These are phyloP conservation scores for Fusarium lateritium DNA, from an alignment of 2,329 filamentous ascomycete genomes.

Conservation along the genomic window DNA sequence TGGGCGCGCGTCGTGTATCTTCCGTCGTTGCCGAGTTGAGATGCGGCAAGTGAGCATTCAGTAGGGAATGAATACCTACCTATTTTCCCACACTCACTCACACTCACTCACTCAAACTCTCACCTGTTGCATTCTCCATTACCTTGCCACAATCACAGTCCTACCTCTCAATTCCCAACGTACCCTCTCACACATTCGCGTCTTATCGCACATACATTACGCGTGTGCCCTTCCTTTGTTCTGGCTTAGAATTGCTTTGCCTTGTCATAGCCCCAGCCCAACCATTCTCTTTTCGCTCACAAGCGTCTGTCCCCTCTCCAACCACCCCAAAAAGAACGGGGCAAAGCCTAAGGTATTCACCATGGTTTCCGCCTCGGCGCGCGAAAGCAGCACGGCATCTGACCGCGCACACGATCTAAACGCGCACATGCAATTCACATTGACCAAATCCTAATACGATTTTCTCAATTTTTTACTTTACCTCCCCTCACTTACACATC, in stretches of 20 bases:
- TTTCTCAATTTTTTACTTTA: slow-evolving; percentile 7
- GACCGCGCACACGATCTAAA: slow-evolving; percentile 31
- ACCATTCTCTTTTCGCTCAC: slow-evolving; percentile 27
- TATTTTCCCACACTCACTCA: slow-evolving; percentile 4
- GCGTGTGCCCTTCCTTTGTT: slow-evolving; percentile 16
- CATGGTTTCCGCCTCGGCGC: slow-evolving; percentile 26
- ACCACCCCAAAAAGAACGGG: slow-evolving; percentile 41
- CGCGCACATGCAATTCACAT: slow-evolving; percentile 14
- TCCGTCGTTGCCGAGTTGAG: slow-evolving; percentile 38
- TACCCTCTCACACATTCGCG: slow-evolving; percentile 17
- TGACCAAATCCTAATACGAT: background rate
- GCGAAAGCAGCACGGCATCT: slow-evolving; percentile 36
- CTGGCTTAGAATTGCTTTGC: slow-evolving; percentile 18
- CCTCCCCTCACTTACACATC: slow-evolving; percentile 10
- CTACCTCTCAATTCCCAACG: slow-evolving; percentile 17
- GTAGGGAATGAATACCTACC: background rate
- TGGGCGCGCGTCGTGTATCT: slow-evolving; percentile 33
- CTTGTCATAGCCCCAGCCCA: slow-evolving; percentile 30
- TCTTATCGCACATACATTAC: slow-evolving; percentile 25
- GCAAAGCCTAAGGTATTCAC: slow-evolving; percentile 19
- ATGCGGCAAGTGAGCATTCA: slow-evolving; percentile 28
- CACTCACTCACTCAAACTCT: slow-evolving; percentile 6
- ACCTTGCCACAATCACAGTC: slow-evolving; percentile 14
- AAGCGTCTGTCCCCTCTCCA: slow-evolving; percentile 29
- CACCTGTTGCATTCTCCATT: background rate